Evolutionary conservation across 352 stramenopile species (phyloP).

Genomic region (Halophytophthora polymorphica): DNA sequence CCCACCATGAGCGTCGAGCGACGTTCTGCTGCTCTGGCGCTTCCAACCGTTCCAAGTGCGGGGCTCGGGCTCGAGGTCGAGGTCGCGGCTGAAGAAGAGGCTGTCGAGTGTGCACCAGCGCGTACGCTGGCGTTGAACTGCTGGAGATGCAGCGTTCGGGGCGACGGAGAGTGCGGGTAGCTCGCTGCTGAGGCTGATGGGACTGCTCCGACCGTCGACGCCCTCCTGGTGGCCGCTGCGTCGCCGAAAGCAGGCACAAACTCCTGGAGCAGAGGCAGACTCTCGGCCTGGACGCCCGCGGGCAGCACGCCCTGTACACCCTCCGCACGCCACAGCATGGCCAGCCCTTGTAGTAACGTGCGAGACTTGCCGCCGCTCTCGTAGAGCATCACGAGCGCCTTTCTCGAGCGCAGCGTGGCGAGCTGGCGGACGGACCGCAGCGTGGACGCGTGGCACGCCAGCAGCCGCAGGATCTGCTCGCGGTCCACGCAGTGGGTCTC

Average conservation of each 20-base stretch:
- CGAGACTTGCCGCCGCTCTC: conserved; percentile 56
- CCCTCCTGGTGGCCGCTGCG: background rate
- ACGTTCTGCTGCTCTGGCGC: too few relatives aligned
- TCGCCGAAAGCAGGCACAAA: conserved; percentile 15
- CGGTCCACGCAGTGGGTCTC: conserved; percentile 69
- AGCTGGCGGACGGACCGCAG: conserved; percentile 60
- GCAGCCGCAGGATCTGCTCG: conserved; percentile 38
- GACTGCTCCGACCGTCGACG: background rate
- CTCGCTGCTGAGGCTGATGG: background rate
- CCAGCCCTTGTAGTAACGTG: conserved; percentile 60
- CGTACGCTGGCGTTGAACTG: background rate
- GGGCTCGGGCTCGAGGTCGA: background rate
- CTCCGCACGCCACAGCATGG: conserved; percentile 57
- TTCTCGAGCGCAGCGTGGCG: conserved; percentile 42
- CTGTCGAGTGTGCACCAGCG: background rate
- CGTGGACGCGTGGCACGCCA: conserved; percentile 56
- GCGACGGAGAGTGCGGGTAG: background rate
- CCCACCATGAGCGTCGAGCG: too few relatives aligned
- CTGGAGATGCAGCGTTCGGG: conserved; percentile 6
- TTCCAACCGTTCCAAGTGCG: too few relatives aligned
- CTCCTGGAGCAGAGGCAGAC: conserved; percentile 42
- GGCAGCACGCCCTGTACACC: conserved; percentile 49
- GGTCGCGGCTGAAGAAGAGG: background rate
- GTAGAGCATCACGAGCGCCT: conserved; percentile 51
- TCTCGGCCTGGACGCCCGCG: conserved; percentile 22